Base-by-base conservation (phyloP, 192 early-diverging fungal species). In the Rhizophagus clarus region DNA sequence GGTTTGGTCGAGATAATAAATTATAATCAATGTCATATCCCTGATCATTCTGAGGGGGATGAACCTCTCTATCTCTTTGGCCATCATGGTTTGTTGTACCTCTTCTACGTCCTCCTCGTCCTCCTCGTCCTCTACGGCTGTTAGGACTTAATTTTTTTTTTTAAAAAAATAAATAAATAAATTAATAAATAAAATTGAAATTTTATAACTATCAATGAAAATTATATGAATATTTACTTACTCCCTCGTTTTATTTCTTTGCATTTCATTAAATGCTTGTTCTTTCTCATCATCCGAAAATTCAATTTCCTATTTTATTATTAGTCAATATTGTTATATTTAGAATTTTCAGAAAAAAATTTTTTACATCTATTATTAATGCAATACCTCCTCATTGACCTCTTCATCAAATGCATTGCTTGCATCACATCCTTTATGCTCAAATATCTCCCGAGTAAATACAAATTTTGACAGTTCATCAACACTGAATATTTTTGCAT, bases 391-490 rank as follows among this genome's bases (percentile, higher is more conserved):
- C 2, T 92, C 94, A 37, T 80, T 90, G 0, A 95, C 87, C 78
- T 99, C 98, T 87, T 99, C 98, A 77, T 99, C 98, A 81, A 90
- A 94, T 40, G 89, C 80, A 80, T 99, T 99, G 62, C 93, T 95
- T 5, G 98, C 98, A 87, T 99, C 98, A 0, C 89, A 90, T 37
- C 96, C 97, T 81, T 95, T 98, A 26, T 90, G 70, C 7, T 80
- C 76, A 47, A 88, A 87, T 40, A 99, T 84, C 17, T 82, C 84
- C 29, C 86, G 84, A 3, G 94, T 93, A 51, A 91, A 85, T 20
- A 95, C 90, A 78, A 92, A 87, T 15, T 91, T 88, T n/a, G 85
- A 83, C 82, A 91, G 86, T 22, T 89, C 88, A 14, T 89, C 84
- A 2, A 92, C 88, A 61, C 84, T 93, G 72, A 87, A 96, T 0